Evolutionary conservation across 2,329 filamentous ascomycete species (phyloP).

Genomic region (Ophiocordyceps camponoti-floridani): DNA sequence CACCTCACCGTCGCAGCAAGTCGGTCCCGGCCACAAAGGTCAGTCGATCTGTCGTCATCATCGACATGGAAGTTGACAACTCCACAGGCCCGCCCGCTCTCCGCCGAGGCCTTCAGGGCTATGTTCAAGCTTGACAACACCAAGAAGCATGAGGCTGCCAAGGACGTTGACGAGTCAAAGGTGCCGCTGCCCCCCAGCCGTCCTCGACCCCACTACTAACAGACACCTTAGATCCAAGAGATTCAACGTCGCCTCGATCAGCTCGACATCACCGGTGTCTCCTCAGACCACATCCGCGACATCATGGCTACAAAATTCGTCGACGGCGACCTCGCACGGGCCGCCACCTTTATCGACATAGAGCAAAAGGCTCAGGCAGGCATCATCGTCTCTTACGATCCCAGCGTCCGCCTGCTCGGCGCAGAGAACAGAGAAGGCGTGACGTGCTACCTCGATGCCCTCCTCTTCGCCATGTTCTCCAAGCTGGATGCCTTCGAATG

Average conservation of each 20-base stretch:
- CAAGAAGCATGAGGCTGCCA: slow-evolving; percentile 31
- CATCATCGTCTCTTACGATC: slow-evolving; percentile 56
- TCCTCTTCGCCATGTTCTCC: slow-evolving; percentile 93
- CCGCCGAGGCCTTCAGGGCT: slow-evolving; percentile 39
- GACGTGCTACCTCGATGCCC: slow-evolving; percentile 85
- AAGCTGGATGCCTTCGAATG: slow-evolving; percentile 81
- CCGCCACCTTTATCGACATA: slow-evolving; percentile 58
- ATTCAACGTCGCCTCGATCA: slow-evolving; percentile 21
- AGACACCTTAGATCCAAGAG: slow-evolving; percentile 18
- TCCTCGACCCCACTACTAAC: background rate
- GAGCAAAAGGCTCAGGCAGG: slow-evolving; percentile 71
- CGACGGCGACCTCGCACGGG: slow-evolving; percentile 52
- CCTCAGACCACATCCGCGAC: slow-evolving; percentile 38
- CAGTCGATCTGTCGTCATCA: background rate
- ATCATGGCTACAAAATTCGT: slow-evolving; percentile 44
- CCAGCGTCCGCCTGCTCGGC: slow-evolving; percentile 55
- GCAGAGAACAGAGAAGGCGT: slow-evolving; percentile 73
- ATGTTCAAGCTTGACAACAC: slow-evolving; percentile 45
- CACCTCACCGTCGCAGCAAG: slow-evolving; percentile 32
- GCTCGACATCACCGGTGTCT: slow-evolving; percentile 25
- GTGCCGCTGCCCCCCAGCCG: slow-evolving; percentile 7
- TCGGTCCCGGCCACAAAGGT: slow-evolving; percentile 29
- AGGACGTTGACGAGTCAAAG: slow-evolving; percentile 24
- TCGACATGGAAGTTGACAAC: background rate
- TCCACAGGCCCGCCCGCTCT: slow-evolving; percentile 29